These are phyloP conservation scores for Themeda triandra DNA, from an alignment of 176 grass and related monocot species.

Conservation along the genomic window DNA sequence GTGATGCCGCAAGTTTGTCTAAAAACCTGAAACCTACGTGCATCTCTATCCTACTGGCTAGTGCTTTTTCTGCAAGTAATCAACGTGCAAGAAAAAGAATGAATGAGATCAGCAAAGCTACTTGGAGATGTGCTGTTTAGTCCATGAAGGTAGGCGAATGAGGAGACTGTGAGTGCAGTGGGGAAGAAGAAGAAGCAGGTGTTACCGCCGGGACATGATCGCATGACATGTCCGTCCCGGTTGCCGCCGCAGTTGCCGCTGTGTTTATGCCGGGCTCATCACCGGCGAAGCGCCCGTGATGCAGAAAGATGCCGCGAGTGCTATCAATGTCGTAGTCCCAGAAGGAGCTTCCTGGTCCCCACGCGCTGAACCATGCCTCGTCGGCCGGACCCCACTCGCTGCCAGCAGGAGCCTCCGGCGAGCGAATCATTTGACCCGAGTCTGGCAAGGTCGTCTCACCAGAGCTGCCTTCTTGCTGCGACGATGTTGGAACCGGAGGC, in stretches of 20 bases:
- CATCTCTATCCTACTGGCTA: conserved; percentile 27
- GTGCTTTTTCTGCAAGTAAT: background rate
- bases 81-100: background rate
- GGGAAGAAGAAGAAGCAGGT: conserved; percentile 31
- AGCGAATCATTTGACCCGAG: conserved; percentile 4
- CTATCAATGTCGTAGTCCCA: conserved; percentile 92
- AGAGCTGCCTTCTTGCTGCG: conserved; percentile 10
- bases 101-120: background rate
- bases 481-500: background rate
- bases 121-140: background rate
- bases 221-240: conserved; percentile 17
- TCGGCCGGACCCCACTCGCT: conserved; percentile 66
- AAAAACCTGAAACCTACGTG: conserved; percentile 51
- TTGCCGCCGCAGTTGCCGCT: background rate
- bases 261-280: conserved; percentile 22
- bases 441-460: background rate
- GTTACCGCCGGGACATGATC: conserved; percentile 40
- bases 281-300: conserved; percentile 48
- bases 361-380: conserved; percentile 77
- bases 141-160: conserved; percentile 37
- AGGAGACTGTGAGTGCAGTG: background rate
- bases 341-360: conserved; percentile 78
- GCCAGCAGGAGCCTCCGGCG: conserved; percentile 19
- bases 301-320: conserved; percentile 61
- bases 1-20: conserved; percentile 35